These are phyloP conservation scores for Lantana camara DNA, from an alignment of 257 asterid species.

Conservation along the genomic window DNA sequence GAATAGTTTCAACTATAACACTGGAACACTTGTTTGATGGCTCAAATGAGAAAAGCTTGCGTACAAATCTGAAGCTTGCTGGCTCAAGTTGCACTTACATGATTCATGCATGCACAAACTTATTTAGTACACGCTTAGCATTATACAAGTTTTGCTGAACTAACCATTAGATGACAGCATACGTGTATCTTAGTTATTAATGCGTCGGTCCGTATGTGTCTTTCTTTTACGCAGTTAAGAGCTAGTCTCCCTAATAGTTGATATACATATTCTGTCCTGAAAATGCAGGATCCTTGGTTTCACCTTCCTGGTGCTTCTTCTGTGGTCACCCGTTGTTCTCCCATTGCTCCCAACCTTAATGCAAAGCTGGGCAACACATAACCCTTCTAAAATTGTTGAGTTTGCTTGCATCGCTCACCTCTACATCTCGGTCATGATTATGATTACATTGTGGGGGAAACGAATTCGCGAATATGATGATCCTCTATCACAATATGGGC, in stretches of 20 bases:
- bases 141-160: conserved; percentile 7
- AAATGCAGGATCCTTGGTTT: conserved; percentile 76
- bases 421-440: conserved; percentile 59
- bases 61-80: conserved; percentile 20
- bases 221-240: conserved; percentile 13
- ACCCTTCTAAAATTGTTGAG: conserved; percentile 64
- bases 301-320: conserved; percentile 79
- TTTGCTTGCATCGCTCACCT: conserved; percentile 82
- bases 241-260: conserved; percentile 15
- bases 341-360: conserved; percentile 88
- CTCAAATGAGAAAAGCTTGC: no score
- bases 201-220: conserved; percentile 5
- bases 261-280: conserved; percentile 12
- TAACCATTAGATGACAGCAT: background rate
- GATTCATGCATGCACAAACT: no score
- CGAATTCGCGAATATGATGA: conserved; percentile 81
- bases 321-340: conserved; percentile 87
- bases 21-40: conserved; percentile 4
- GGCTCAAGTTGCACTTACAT: conserved; percentile 15
- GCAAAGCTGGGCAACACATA: conserved; percentile 75
- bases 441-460: conserved; percentile 88
- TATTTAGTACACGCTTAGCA: conserved; percentile 4
- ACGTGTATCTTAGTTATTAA: conserved; percentile 9
- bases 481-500: conserved; percentile 80
- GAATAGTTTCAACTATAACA: background rate